Conservation (phyloP, 495 filamentous ascomycete species). For the Penicillium cosmopolitanum region DNA sequence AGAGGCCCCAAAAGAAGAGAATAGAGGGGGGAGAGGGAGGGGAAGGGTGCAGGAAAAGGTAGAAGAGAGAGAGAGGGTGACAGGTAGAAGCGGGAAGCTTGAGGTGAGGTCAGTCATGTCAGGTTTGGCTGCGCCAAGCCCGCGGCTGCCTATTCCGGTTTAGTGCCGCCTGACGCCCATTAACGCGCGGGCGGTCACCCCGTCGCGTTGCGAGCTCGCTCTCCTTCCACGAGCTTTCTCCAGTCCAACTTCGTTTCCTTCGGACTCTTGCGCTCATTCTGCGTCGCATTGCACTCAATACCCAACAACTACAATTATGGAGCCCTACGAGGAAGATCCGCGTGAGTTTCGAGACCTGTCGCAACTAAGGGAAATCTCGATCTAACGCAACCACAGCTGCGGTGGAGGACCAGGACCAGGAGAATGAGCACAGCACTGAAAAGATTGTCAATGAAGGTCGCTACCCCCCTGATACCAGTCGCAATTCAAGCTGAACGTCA, state of each 20-base stretch:
- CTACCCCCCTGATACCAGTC: background rate
- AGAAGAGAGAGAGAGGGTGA: conserved; percentile 2
- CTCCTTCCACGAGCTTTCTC: conserved; percentile 13
- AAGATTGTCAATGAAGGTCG: conserved; percentile 94
- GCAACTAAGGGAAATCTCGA: conserved; percentile 18
- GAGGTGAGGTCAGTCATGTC: conserved; percentile 10
- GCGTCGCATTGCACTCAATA: conserved; percentile 3
- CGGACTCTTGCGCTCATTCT: conserved; percentile 1
- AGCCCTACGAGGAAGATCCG: conserved; percentile 46
- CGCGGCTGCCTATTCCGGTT: conserved; percentile 15
- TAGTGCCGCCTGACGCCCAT: conserved; percentile 36
- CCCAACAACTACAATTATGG: conserved; percentile 30
- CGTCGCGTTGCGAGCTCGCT: conserved; percentile 24
- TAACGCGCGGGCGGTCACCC: conserved; percentile 38
- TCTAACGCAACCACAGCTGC: conserved; percentile 30
- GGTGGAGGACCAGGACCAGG: conserved; percentile 59
- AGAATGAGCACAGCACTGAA: conserved; percentile 75
- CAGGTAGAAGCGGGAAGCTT: conserved; percentile 9
- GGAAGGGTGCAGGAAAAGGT: background rate
- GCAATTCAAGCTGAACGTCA: background rate
- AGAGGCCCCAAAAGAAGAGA: background rate
- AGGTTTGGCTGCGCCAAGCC: conserved; percentile 27
- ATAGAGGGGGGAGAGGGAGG: no score
- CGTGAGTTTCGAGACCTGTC: conserved; percentile 17
- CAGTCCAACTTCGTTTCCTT: background rate